Base-by-base conservation (phyloP, 202 grass and related monocot genomes). In the Saccharum hybrid region DNA sequence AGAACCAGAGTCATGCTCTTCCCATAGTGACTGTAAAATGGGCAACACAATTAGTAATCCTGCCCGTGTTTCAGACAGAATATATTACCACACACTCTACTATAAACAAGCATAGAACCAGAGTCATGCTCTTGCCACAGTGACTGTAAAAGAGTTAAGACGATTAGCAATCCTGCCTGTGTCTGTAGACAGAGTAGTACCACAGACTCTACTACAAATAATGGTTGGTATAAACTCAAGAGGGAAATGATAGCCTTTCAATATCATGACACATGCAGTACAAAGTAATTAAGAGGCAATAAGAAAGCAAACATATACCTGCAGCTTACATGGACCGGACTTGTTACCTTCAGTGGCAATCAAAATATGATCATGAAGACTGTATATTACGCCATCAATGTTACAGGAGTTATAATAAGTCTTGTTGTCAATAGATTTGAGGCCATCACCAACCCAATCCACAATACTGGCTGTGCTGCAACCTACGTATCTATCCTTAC, bases 391-490 rank as follows among this genome's bases (percentile, higher is more conserved):
- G 63, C 64, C 77, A 85, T 89, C 72, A 81, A 89, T 19, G 13
- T 36, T 75, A 77, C 87, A 89, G 14, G 82, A 85, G 18, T 45
- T 63, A 71, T 89, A 89, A 31, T 82, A 89, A 70, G 71, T 81
- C 34, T 81, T 85, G 42, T 74, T 67, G 15, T 57, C 72, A 30
- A 81, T 80, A 45, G 86, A 46, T 84, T 87, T 74, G 39, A 88
- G 83, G 67, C 59, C 81, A 79, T 75, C 86, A 74, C 90, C 90
- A 83, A 91, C 66, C 90, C 82, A 91, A 88, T 46, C 38, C 69
- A 87, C 73, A 78, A 71, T 67, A 80, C 69, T 75, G 77, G 7
- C 66, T 66, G 46, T 59, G 60, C 23, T 45, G 60, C 23, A 45
- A 86, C 48, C 22, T 13, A 45, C 11, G 66, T 39, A 33, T 59